Evolutionary conservation across 2,329 filamentous ascomycete genomes (phyloP).

Genomic region (Zalaria obscura): DNA sequence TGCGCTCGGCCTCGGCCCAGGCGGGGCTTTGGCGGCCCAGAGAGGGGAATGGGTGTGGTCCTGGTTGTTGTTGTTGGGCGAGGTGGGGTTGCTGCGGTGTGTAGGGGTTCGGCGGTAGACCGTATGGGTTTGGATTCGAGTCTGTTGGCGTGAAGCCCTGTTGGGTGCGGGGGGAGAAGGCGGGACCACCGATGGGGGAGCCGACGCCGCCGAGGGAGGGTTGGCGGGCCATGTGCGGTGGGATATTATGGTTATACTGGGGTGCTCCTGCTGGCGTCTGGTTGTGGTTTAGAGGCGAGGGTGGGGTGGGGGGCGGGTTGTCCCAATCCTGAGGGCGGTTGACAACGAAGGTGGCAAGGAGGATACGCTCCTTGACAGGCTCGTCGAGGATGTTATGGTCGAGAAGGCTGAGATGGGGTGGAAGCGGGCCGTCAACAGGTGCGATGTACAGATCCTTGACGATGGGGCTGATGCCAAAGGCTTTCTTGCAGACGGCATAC

Average conservation of each 20-base stretch:
- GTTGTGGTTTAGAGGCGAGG: slow-evolving; percentile 6
- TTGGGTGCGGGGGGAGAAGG: slow-evolving; percentile 25
- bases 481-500: slow-evolving; percentile 76
- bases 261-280: background rate
- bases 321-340: slow-evolving; percentile 19
- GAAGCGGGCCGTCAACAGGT: slow-evolving; percentile 60
- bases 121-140: slow-evolving; percentile 16
- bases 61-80: slow-evolving; percentile 13
- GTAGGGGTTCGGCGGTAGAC: slow-evolving; percentile 25
- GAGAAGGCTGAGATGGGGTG: slow-evolving; percentile 81
- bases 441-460: slow-evolving; percentile 87
- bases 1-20: slow-evolving; percentile 16
- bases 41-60: slow-evolving; percentile 8
- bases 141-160: slow-evolving; percentile 6
- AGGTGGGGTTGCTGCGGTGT: slow-evolving; percentile 19
- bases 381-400: slow-evolving; percentile 68
- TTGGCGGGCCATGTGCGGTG: slow-evolving; percentile 7
- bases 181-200: slow-evolving; percentile 20
- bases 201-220: slow-evolving; percentile 13
- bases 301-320: slow-evolving; percentile 13
- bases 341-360: slow-evolving; percentile 77
- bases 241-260: slow-evolving; percentile 10
- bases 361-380: slow-evolving; percentile 56
- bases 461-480: slow-evolving; percentile 39
- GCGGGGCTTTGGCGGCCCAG: slow-evolving; percentile 17